phyloP scores from a whole-genome alignment of 805 yeast species.

The Clavispora santaluciae region DNA sequence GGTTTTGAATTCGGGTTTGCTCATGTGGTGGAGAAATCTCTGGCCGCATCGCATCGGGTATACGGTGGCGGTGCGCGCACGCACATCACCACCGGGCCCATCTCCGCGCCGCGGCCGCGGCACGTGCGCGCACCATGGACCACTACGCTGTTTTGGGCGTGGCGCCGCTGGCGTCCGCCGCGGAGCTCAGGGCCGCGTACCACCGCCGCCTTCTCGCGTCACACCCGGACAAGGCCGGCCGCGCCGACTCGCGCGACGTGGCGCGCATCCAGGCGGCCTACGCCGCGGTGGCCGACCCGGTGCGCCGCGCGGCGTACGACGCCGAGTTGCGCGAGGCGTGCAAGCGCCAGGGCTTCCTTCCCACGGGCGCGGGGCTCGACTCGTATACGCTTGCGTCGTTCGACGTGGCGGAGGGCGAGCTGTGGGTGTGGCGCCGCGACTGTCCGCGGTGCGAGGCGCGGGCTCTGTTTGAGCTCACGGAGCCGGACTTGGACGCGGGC shows the following conservation, averaged over 20 bases:
- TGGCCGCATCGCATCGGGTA: slow-evolving; percentile 10
- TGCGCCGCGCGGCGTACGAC: slow-evolving; percentile 49
- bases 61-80: slow-evolving; percentile 1
- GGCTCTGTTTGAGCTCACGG: slow-evolving; percentile 56
- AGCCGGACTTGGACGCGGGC: slow-evolving; percentile 54
- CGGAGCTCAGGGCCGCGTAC: slow-evolving; percentile 60
- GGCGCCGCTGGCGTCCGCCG: slow-evolving; percentile 27
- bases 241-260: slow-evolving; percentile 14
- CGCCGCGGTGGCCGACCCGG: slow-evolving; percentile 41
- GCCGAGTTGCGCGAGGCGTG: slow-evolving; percentile 28
- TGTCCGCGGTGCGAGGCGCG: slow-evolving; percentile 64
- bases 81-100: not conserved
- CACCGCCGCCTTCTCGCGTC: slow-evolving; percentile 48
- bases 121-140: not conserved
- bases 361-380: slow-evolving; percentile 69
- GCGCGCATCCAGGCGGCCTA: slow-evolving; percentile 63
- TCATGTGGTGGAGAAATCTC: slow-evolving; percentile 5
- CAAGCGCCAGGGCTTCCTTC: slow-evolving; percentile 34
- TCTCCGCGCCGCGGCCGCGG: too few species aligned
- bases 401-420: slow-evolving; percentile 30
- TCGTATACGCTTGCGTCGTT: slow-evolving; percentile 62
- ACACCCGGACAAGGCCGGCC: slow-evolving; percentile 72
- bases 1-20: slow-evolving; percentile 32
- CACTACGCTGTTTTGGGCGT: slow-evolving; percentile 61
- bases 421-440: slow-evolving; percentile 38